Base-by-base conservation (phyloP, 2,329 filamentous ascomycete species). In the Chrysoporthe cubensis region DNA sequence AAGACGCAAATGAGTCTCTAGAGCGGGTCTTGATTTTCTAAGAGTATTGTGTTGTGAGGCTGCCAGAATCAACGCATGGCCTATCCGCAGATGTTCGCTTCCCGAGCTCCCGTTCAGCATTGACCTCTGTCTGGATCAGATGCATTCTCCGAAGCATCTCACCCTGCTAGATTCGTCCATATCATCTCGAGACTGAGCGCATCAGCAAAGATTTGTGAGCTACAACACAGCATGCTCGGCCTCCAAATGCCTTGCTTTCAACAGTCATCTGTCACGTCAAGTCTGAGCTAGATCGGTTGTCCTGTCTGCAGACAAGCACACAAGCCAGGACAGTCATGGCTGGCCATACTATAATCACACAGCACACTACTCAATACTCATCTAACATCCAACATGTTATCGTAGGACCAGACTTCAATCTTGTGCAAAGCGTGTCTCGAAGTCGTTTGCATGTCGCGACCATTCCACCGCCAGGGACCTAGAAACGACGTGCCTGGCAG, bases 391-490 rank as follows among this genome's bases (percentile, higher is more conserved):
- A 32, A 3, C 32, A 6, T 2, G 26, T 16, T 9, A 4, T 13
- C 50, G 40, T 58, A 6, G 21, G 40, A 16, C 56, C 34, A 42
- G 26, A 26, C 26, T 42, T 3, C 32, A 40, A 18, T 42, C 18
- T 37, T 42, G 4, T 2, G 7, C 3, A 44, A 65, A 18, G 52
- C 62, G 8, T 18, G 26, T 52, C 63, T 37, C 11, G 43, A 7
- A 34, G 7, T 40, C 40, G 14, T 37, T 48, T 59, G 61, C 16
- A 78, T 84, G 81, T 84, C 76, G 81, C 74, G 77, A 83, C 77
- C 80, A 82, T 81, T 83, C 82, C 83, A 85, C 83, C 83, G 83
- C 80, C 81, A 79, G 77, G 77, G 78, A 80, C 82, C 81, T 79
- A 78, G 72, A 73, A 72, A 73, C 72, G 77, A 72, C 74, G 77